Evolutionary conservation across 345 rosid species (phyloP).

Genomic region (Alliaria petiolata): DNA sequence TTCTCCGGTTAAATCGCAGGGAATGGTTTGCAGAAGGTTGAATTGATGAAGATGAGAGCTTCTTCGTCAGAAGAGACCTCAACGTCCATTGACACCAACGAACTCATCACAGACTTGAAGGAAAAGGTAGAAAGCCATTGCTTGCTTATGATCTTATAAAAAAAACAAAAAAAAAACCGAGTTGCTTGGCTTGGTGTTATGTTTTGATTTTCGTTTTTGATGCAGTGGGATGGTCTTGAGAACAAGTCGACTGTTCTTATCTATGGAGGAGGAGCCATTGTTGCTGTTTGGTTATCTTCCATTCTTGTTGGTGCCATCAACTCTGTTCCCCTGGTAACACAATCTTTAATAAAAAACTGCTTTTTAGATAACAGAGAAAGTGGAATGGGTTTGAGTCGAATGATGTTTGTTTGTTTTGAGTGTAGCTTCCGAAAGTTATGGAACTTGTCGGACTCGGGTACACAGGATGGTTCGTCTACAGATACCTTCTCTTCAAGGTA

Average conservation of each 20-base stretch:
- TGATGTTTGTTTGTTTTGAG: not conserved
- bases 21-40: slow-evolving; percentile 50
- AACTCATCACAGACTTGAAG: slow-evolving; percentile 80
- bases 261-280: slow-evolving; percentile 94
- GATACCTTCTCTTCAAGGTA: slow-evolving; percentile 99
- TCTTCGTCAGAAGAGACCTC: slow-evolving; percentile 68
- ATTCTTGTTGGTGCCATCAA: slow-evolving; percentile 82
- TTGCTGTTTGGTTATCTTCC: slow-evolving; percentile 92
- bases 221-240: slow-evolving; percentile 92
- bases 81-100: slow-evolving; percentile 52
- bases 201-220: not conserved
- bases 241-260: slow-evolving; percentile 86
- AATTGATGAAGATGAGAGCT: slow-evolving; percentile 56
- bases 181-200: not conserved
- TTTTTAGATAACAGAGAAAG: not conserved
- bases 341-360: not conserved
- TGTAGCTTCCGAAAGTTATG: slow-evolving; percentile 93
- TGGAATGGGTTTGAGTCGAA: not conserved
- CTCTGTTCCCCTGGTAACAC: slow-evolving; percentile 89
- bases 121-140: slow-evolving; percentile 59
- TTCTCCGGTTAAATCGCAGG: slow-evolving; percentile 11
- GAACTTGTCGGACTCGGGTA: slow-evolving; percentile 97
- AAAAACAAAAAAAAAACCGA: not conserved
- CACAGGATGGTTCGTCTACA: slow-evolving; percentile 98
- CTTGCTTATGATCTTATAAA: not conserved